phyloP scores from a whole-genome alignment of 345 rosid species.

The Fremontodendron californicum region DNA sequence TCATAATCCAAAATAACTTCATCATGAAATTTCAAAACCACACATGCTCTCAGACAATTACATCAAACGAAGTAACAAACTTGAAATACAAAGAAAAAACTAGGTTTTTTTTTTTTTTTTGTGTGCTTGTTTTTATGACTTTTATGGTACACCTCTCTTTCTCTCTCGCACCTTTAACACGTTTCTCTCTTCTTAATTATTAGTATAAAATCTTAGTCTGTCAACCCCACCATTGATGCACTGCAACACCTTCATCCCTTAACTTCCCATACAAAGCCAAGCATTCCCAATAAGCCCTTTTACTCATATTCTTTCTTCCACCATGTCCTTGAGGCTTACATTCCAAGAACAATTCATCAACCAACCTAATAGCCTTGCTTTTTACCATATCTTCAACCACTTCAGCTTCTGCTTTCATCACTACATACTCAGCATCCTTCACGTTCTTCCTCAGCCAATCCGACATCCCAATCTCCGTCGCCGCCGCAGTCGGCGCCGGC shows the following conservation, averaged over 20 bases:
- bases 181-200: background rate
- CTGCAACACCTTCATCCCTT: background rate
- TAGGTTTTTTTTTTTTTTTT: background rate
- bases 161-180: background rate
- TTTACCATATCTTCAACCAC: background rate
- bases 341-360: background rate
- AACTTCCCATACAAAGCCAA: slow-evolving; percentile 53
- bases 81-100: background rate
- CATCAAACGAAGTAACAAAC: background rate
- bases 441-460: slow-evolving; percentile 66
- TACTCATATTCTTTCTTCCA: slow-evolving; percentile 28
- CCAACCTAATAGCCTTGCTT: background rate
- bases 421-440: slow-evolving; percentile 63
- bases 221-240: slow-evolving; percentile 71
- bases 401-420: slow-evolving; percentile 66
- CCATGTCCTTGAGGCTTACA: slow-evolving; percentile 54
- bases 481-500: background rate
- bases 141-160: too few species aligned
- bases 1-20: too few species aligned
- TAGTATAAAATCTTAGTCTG: background rate
- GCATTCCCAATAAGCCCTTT: slow-evolving; percentile 78
- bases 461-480: slow-evolving; percentile 43
- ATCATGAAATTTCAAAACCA: background rate
- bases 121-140: too few species aligned
- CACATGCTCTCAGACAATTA: background rate